phyloP scores from a whole-genome alignment of 2,329 filamentous ascomycete species.

The Penicillium vulpinum region DNA sequence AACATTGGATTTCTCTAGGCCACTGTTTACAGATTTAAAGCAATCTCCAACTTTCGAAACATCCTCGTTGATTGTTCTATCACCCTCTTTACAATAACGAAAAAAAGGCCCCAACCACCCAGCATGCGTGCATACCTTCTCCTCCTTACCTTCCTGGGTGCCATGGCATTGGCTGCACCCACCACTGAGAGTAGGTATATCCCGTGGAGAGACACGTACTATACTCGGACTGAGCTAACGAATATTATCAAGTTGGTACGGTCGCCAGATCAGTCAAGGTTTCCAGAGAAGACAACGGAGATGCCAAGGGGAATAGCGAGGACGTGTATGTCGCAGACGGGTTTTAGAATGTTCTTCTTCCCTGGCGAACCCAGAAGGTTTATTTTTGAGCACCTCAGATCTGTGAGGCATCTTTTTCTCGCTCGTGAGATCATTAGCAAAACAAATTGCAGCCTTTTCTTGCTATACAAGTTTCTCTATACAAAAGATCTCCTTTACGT shows the following conservation, averaged over 20 bases:
- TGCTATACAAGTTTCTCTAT: neutral
- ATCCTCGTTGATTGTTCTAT: neutral
- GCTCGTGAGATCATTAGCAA: neutral
- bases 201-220: neutral
- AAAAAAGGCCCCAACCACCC: neutral
- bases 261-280: neutral
- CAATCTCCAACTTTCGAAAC: neutral
- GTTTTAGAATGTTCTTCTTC: neutral
- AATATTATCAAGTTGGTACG: neutral
- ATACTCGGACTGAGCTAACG: neutral
- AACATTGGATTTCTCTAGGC: too few species aligned
- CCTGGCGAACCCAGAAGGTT: neutral
- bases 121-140: neutral
- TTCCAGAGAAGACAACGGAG: neutral
- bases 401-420: neutral
- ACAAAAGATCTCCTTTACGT: neutral
- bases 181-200: neutral
- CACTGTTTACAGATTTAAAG: neutral
- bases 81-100: neutral
- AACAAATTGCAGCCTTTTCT: neutral
- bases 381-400: neutral
- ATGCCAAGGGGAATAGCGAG: neutral
- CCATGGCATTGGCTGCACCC: neutral
- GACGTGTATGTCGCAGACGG: neutral
- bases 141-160: neutral